These are phyloP conservation scores for Aspergillus conjunctus DNA, from an alignment of 495 filamentous ascomycete species.

Conservation along the genomic window DNA sequence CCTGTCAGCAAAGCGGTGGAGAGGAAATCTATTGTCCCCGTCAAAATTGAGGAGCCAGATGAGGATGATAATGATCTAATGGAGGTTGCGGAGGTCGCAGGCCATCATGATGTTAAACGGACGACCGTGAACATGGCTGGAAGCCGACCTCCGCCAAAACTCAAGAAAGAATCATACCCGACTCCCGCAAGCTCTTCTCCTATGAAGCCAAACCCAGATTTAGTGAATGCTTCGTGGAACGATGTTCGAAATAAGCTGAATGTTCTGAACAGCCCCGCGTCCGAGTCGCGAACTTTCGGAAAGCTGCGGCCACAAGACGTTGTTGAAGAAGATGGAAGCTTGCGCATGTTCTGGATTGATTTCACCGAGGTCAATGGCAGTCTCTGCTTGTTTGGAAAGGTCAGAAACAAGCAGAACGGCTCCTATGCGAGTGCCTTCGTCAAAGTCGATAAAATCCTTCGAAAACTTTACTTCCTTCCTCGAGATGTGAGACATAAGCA, in stretches of 20 bases:
- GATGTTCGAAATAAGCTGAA: conserved; percentile 84
- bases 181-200: conserved; percentile 79
- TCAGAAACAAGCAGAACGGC: conserved; percentile 81
- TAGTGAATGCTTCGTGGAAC: conserved; percentile 83
- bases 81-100: conserved; percentile 78
- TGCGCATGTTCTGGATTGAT: conserved; percentile 96
- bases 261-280: conserved; percentile 70
- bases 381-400: conserved; percentile 94
- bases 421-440: conserved; percentile 88
- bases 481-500: conserved; percentile 67
- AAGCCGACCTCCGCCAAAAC: conserved; percentile 75
- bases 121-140: conserved; percentile 85
- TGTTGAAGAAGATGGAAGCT: conserved; percentile 84
- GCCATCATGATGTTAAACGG: conserved; percentile 60
- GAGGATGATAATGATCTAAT: conserved; percentile 81
- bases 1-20: conserved; percentile 79
- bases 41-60: conserved; percentile 67
- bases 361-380: conserved; percentile 92
- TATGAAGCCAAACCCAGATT: conserved; percentile 55
- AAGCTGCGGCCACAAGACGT: conserved; percentile 81
- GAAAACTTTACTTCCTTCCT: conserved; percentile 92
- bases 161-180: conserved; percentile 65
- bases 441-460: conserved; percentile 91
- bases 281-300: conserved; percentile 64
- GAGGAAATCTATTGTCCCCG: conserved; percentile 60